Percentiles rank a stretch among this genome's conserved stretches.
Evolutionary conservation across 352 stramenopile genomes (phyloP).

Genomic region (Phytophthora parvispora): DNA sequence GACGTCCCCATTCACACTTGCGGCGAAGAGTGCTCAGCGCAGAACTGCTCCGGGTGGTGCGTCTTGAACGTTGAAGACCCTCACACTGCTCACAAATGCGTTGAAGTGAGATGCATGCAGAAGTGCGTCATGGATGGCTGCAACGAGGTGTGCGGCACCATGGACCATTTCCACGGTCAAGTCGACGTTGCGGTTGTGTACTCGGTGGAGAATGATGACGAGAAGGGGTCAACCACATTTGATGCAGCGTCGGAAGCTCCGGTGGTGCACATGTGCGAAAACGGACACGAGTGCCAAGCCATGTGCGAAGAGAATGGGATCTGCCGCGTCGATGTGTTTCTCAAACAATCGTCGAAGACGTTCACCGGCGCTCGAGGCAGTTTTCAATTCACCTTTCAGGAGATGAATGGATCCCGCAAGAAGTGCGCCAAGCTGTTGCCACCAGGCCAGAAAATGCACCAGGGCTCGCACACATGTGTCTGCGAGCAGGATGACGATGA

Average conservation of each 20-base stretch:
- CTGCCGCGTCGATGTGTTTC: conserved; percentile 75
- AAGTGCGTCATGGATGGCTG: conserved; percentile 74
- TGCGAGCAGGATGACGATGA: conserved; percentile 18
- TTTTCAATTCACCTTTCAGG: conserved; percentile 82
- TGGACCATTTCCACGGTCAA: conserved; percentile 81
- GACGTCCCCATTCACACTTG: conserved; percentile 69
- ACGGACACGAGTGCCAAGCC: conserved; percentile 62
- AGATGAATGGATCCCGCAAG: conserved; percentile 84
- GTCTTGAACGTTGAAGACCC: conserved; percentile 59
- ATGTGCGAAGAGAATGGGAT: conserved; percentile 70
- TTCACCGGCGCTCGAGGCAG: conserved; percentile 64
- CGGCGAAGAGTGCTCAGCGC: conserved; percentile 54
- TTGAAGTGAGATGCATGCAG: conserved; percentile 63
- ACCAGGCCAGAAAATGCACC: conserved; percentile 56
- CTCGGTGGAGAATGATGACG: conserved; percentile 52
- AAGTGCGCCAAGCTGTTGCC: conserved; percentile 58
- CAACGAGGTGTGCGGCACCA: conserved; percentile 48
- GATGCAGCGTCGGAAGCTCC: conserved; percentile 48
- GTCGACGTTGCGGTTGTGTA: conserved; percentile 54
- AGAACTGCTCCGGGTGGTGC: conserved; percentile 54
- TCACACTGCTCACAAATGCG: conserved; percentile 73
- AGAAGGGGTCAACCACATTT: conserved; percentile 49
- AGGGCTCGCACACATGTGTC: conserved; percentile 58
- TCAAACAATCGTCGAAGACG: conserved; percentile 75
- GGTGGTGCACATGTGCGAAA: conserved; percentile 69